These are phyloP conservation scores for Leptosphaerulina australis DNA, from an alignment of 2,329 filamentous ascomycete genomes.

Conservation along the genomic window DNA sequence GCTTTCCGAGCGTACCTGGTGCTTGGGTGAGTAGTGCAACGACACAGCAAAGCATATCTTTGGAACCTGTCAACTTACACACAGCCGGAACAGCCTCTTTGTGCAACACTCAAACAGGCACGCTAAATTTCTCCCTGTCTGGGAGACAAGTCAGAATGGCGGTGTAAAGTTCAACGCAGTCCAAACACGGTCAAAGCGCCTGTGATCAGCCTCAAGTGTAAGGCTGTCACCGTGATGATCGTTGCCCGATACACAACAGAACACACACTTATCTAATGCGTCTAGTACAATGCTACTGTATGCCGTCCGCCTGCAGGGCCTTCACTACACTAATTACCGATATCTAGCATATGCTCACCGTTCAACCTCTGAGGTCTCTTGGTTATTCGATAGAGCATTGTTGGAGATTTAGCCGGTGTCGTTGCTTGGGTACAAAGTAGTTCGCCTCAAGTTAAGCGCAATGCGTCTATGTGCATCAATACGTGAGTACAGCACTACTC, in stretches of 20 bases:
- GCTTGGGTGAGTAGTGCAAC: not conserved
- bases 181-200: conserved; percentile 11
- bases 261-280: not conserved
- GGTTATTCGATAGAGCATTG: too few relatives aligned
- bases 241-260: conserved; percentile 5
- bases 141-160: conserved; percentile 1
- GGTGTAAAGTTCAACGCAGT: conserved; percentile 18
- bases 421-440: too few relatives aligned
- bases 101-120: not conserved
- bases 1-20: not conserved
- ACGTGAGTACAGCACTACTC: not conserved
- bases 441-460: not conserved
- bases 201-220: conserved; percentile 16
- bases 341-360: too few relatives aligned
- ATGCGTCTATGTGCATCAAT: not conserved
- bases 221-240: conserved; percentile 3
- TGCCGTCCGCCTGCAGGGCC: not conserved
- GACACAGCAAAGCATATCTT: not conserved
- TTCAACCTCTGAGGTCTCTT: too few relatives aligned
- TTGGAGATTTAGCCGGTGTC: too few relatives aligned
- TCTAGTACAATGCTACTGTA: not conserved
- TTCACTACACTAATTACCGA: too few relatives aligned
- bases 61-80: not conserved
- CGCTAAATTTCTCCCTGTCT: not conserved
- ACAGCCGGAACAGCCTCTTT: not conserved